Evolutionary conservation across 139 green algal species (phyloP).

Genomic region (Gonium pectorale): DNA sequence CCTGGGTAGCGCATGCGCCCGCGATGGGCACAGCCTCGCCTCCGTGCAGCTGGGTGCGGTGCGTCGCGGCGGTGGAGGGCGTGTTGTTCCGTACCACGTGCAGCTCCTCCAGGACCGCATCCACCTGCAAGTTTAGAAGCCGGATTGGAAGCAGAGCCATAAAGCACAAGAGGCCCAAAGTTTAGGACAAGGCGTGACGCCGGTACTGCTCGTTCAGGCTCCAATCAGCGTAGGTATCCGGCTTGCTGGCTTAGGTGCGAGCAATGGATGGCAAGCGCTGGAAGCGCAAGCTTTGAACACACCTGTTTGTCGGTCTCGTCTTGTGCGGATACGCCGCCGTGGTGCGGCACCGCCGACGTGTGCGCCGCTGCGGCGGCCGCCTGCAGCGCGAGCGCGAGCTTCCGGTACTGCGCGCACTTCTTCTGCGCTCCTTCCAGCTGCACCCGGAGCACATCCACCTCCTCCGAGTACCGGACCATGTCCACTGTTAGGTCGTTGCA

Average conservation of each 20-base stretch:
- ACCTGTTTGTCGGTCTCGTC: conserved; percentile 43
- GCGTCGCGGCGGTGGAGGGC: neutral
- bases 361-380: conserved; percentile 31
- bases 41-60: no score
- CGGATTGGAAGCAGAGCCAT: no score
- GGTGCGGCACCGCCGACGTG: conserved; percentile 9
- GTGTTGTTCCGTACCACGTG: conserved; percentile 35
- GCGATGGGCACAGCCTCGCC: no score
- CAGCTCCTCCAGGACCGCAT: conserved; percentile 42
- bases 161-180: no score
- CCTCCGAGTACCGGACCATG: conserved; percentile 67
- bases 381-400: conserved; percentile 59
- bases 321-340: conserved; percentile 10
- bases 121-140: no score
- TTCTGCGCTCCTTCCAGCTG: conserved; percentile 77
- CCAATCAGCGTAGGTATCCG: no score
- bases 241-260: no score
- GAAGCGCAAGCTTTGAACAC: no score
- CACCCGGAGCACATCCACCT: conserved; percentile 78
- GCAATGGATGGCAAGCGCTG: no score
- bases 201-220: no score
- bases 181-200: no score
- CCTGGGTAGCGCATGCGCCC: no score
- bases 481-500: conserved; percentile 64
- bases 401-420: conserved; percentile 69